Percentiles rank a stretch among this genome's conserved stretches.
phyloP scores from a whole-genome alignment of 2,329 filamentous ascomycete species.

The Trichoderma afroharzianum region DNA sequence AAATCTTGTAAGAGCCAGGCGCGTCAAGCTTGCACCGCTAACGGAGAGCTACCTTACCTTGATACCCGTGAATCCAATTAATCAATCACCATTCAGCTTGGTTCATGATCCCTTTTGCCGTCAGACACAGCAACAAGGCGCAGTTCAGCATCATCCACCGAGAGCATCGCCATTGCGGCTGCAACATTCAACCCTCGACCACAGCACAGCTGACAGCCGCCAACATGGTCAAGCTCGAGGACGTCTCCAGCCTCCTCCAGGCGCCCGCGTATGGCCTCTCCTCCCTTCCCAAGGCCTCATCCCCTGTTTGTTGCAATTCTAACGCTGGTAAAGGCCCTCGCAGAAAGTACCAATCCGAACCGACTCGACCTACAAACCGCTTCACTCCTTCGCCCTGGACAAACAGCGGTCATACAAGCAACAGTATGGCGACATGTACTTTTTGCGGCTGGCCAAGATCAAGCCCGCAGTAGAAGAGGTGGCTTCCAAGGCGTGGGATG shows the following conservation, averaged over 20 bases:
- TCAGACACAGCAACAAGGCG: not conserved
- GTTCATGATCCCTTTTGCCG: not conserved
- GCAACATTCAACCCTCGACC: not conserved
- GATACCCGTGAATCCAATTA: not conserved
- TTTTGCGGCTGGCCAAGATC: conserved; percentile 80
- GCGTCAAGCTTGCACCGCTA: conserved; percentile 10
- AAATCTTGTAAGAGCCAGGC: not conserved
- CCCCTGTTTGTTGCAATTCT: not conserved
- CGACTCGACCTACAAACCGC: conserved; percentile 64
- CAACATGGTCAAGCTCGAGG: conserved; percentile 43
- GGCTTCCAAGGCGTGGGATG: conserved; percentile 72
- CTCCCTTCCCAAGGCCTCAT: not conserved
- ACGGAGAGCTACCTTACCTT: not conserved
- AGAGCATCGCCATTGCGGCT: not conserved
- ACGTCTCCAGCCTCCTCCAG: conserved; percentile 44
- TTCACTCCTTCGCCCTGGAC: conserved; percentile 70
- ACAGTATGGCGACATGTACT: conserved; percentile 98
- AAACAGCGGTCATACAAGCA: conserved; percentile 77
- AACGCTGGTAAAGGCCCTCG: conserved; percentile 27
- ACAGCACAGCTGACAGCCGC: not conserved
- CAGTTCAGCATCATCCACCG: not conserved
- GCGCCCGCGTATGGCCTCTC: conserved; percentile 32
- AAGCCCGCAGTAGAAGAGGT: conserved; percentile 77
- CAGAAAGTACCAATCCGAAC: conserved; percentile 48
- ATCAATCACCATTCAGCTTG: not conserved